Conservation (phyloP, 768 basidiomycete species). For the Tylopilus vinaceipallidus region DNA sequence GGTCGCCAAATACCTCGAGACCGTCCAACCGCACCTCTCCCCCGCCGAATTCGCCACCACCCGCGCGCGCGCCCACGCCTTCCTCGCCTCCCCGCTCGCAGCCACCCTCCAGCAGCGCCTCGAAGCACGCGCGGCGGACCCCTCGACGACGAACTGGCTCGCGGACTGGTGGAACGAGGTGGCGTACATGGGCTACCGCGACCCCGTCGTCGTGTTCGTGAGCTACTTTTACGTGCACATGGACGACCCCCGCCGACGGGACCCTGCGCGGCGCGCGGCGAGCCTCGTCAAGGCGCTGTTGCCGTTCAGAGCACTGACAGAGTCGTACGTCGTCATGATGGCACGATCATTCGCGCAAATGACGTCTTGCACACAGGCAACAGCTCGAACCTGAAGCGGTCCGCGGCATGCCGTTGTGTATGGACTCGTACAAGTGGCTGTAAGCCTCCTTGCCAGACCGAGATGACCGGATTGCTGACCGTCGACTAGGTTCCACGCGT, state of each 20-base stretch:
- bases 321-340: constrained; percentile 62
- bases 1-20: constrained; percentile 83
- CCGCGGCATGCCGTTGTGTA: constrained; percentile 87
- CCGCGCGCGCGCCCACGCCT: constrained; percentile 56
- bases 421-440: constrained; percentile 95
- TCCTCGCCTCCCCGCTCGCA: constrained; percentile 67
- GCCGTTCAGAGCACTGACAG: constrained; percentile 79
- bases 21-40: constrained; percentile 74
- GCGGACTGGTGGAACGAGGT: too few relatives aligned
- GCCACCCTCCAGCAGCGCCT: constrained; percentile 77
- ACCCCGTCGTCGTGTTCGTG: constrained; percentile 88
- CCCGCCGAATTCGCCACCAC: constrained; percentile 60
- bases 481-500: constrained; percentile 74
- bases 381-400: constrained; percentile 89
- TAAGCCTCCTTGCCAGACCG: too few relatives aligned
- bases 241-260: constrained; percentile 49
- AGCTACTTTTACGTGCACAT: constrained; percentile 95
- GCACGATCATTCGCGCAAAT: too few relatives aligned
- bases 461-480: too few relatives aligned
- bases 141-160: too few relatives aligned
- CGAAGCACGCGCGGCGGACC: constrained; percentile 67
- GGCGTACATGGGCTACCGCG: constrained; percentile 86
- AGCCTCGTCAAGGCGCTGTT: constrained; percentile 81
- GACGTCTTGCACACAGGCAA: constrained; percentile 57
- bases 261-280: constrained; percentile 74